These are phyloP conservation scores for Magnusiomyces paraingens DNA, from an alignment of 1,139 yeast species.

Conservation along the genomic window DNA sequence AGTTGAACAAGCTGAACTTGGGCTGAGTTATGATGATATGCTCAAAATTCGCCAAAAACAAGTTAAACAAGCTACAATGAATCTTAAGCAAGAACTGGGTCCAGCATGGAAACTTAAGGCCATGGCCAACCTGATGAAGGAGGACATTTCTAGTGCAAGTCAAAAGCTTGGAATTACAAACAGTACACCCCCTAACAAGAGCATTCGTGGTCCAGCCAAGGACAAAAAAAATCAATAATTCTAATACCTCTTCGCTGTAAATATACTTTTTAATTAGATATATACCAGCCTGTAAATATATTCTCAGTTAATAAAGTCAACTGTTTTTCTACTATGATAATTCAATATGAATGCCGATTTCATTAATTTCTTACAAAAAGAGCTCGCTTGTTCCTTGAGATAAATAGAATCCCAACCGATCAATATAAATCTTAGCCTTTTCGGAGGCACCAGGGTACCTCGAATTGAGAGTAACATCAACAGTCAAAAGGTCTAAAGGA, in stretches of 20 bases:
- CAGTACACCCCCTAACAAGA: not conserved
- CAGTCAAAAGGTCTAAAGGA: conserved; percentile 24
- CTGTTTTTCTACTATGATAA: no score
- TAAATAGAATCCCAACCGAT: conserved; percentile 28
- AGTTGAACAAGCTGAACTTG: conserved; percentile 68
- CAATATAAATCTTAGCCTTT: conserved; percentile 39
- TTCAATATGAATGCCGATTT: no score
- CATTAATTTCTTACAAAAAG: conserved; percentile 5
- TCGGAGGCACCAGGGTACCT: conserved; percentile 39
- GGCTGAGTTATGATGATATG: conserved; percentile 58
- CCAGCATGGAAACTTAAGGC: conserved; percentile 36
- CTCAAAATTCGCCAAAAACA: conserved; percentile 28
- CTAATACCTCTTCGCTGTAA: not conserved
- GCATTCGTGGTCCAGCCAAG: not conserved
- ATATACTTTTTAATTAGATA: no score
- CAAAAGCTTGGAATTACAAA: conserved; percentile 6
- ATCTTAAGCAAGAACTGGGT: conserved; percentile 34
- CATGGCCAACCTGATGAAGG: conserved; percentile 32
- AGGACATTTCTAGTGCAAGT: conserved; percentile 26
- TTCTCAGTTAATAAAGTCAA: no score
- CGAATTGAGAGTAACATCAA: conserved; percentile 44
- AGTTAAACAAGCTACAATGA: conserved; percentile 29
- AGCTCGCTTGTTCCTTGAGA: conserved; percentile 24
- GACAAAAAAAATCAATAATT: not conserved
- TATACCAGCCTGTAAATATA: no score